Evolutionary conservation across 2,329 filamentous ascomycete species (phyloP).

Genomic region (Neonectria hederae): DNA sequence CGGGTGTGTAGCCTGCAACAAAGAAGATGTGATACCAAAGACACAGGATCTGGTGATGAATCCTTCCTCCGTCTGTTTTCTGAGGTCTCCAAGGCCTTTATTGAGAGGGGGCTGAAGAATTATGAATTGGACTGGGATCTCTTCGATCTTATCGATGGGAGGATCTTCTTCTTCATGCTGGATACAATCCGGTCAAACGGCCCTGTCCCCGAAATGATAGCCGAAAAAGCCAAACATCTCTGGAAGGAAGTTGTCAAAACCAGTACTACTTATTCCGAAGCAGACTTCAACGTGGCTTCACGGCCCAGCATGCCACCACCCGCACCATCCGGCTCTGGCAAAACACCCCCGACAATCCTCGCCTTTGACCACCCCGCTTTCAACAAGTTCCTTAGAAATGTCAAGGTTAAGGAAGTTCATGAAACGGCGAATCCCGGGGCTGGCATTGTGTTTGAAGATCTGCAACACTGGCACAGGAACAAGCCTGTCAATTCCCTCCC

Average conservation of each 20-base stretch:
- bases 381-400: constrained; percentile 55
- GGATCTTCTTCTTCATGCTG: constrained; percentile 41
- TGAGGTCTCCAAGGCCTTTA: constrained; percentile 37
- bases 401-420: constrained; percentile 49
- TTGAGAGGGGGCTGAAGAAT: neutral
- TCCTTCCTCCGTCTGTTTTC: constrained; percentile 23
- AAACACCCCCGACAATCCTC: constrained; percentile 35
- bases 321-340: neutral
- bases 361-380: constrained; percentile 59
- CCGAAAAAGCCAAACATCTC: constrained; percentile 6
- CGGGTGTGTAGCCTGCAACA: constrained; percentile 26
- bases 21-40: constrained; percentile 17
- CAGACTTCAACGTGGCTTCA: constrained; percentile 3
- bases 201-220: constrained; percentile 7
- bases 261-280: neutral
- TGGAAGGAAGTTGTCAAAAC: constrained; percentile 4
- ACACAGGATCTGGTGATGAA: neutral
- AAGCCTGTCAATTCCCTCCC: constrained; percentile 58
- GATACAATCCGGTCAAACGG: constrained; percentile 15
- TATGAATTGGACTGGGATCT: constrained; percentile 38
- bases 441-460: constrained; percentile 56
- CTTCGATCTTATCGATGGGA: constrained; percentile 47
- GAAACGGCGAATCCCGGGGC: constrained; percentile 36
- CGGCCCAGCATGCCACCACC: neutral
- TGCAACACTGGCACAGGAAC: constrained; percentile 70